These are phyloP conservation scores for Hibiscus syriacus DNA, from an alignment of 345 rosid genomes.

Conservation along the genomic window DNA sequence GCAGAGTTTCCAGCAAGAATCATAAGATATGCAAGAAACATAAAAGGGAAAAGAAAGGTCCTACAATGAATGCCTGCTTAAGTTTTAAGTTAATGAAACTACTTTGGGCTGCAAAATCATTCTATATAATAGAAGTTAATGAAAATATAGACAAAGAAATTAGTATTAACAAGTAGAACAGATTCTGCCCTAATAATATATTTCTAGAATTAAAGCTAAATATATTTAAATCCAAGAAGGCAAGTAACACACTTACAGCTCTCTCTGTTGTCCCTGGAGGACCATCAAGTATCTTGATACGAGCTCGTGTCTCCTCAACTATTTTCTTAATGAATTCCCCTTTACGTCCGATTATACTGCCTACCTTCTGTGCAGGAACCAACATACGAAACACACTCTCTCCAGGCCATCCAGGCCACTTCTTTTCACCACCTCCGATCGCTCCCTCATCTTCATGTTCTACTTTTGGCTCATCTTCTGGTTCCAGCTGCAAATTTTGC, in stretches of 20 bases:
- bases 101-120: not conserved
- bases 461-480: conserved; percentile 21
- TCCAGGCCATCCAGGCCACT: no score
- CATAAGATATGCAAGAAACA: not conserved
- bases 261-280: no score
- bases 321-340: conserved; percentile 97
- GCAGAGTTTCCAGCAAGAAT: not conserved
- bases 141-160: not conserved
- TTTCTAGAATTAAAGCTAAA: not conserved
- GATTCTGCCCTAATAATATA: conserved; percentile 4
- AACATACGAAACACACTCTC: no score
- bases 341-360: conserved; percentile 95
- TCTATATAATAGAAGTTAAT: not conserved
- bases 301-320: no score
- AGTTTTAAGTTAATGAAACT: not conserved
- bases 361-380: no score
- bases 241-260: conserved; percentile 36
- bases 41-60: no score
- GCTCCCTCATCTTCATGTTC: conserved; percentile 28
- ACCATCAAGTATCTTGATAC: no score
- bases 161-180: not conserved
- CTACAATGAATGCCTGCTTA: not conserved
- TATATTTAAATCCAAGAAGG: not conserved
- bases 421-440: conserved; percentile 57
- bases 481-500: conserved; percentile 17